Percentiles rank a stretch among this genome's conserved stretches.
These are phyloP conservation scores for Eucommia ulmoides DNA, from an alignment of 257 asterid genomes.

Conservation along the genomic window DNA sequence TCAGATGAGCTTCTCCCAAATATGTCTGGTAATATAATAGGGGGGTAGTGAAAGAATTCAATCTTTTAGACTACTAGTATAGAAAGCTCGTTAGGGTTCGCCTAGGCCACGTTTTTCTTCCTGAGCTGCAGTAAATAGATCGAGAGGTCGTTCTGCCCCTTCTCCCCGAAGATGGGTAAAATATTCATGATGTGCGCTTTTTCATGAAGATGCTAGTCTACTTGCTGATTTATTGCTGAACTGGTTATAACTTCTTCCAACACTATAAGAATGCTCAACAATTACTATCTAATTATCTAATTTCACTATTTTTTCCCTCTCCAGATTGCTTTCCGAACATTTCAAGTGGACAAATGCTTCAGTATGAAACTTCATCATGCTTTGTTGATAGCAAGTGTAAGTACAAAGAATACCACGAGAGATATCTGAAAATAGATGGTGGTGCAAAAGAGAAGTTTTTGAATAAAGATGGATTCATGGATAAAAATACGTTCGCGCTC, in stretches of 20 bases:
- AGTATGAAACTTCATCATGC: constrained; percentile 58
- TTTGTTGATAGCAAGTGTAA: constrained; percentile 40
- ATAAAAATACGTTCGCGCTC: constrained; percentile 28
- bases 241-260: too few species aligned
- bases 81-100: too few species aligned
- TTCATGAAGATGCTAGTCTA: not conserved
- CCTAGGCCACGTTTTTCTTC: too few species aligned
- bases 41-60: too few species aligned
- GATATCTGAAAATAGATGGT: constrained; percentile 34
- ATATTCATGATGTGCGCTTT: not conserved
- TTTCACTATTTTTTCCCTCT: constrained; percentile 4
- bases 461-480: constrained; percentile 33
- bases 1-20: too few species aligned
- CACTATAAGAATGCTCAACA: not conserved
- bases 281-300: constrained; percentile 7
- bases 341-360: constrained; percentile 59
- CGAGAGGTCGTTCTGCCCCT: too few species aligned
- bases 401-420: constrained; percentile 43
- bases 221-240: not conserved
- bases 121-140: too few species aligned
- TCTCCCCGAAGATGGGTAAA: too few species aligned
- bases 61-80: too few species aligned
- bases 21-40: too few species aligned
- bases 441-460: constrained; percentile 24
- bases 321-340: constrained; percentile 21